Percentiles rank a stretch among this genome's conserved stretches.
Conservation (phyloP, 2,329 filamentous ascomycete species). For the Coleophoma cylindrospora region DNA sequence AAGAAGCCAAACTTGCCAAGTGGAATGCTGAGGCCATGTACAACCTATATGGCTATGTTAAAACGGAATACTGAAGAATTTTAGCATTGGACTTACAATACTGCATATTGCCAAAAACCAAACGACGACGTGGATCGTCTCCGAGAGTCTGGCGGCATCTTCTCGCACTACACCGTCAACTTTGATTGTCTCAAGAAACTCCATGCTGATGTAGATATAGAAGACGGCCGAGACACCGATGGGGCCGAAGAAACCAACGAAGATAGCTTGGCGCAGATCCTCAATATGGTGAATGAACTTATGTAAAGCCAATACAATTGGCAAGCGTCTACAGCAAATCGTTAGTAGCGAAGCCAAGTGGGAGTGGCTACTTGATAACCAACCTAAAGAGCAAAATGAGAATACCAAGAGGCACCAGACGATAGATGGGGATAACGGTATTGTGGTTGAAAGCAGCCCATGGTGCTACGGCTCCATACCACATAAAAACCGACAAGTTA, state of each 20-base stretch:
- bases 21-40: constrained; percentile 80
- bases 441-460: constrained; percentile 69
- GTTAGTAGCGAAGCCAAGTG: background rate
- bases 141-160: constrained; percentile 61
- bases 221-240: constrained; percentile 89
- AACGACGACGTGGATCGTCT: constrained; percentile 67
- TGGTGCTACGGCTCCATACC: constrained; percentile 82
- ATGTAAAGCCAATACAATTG: constrained; percentile 70
- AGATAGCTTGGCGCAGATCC: constrained; percentile 67
- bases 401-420: constrained; percentile 68
- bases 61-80: constrained; percentile 3
- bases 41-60: constrained; percentile 41
- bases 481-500: constrained; percentile 83
- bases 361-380: background rate
- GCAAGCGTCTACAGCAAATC: constrained; percentile 47
- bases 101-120: constrained; percentile 86
- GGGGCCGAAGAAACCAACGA: constrained; percentile 90
- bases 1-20: constrained; percentile 59
- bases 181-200: constrained; percentile 61
- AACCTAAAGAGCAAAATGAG: constrained; percentile 68
- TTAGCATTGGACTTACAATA: constrained; percentile 50
- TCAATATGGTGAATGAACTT: constrained; percentile 77
- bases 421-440: constrained; percentile 65
- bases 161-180: constrained; percentile 55
- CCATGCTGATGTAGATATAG: constrained; percentile 76